phyloP scores from a whole-genome alignment of 2,329 filamentous ascomycete genomes.

The Chrysoporthe puriensis region DNA sequence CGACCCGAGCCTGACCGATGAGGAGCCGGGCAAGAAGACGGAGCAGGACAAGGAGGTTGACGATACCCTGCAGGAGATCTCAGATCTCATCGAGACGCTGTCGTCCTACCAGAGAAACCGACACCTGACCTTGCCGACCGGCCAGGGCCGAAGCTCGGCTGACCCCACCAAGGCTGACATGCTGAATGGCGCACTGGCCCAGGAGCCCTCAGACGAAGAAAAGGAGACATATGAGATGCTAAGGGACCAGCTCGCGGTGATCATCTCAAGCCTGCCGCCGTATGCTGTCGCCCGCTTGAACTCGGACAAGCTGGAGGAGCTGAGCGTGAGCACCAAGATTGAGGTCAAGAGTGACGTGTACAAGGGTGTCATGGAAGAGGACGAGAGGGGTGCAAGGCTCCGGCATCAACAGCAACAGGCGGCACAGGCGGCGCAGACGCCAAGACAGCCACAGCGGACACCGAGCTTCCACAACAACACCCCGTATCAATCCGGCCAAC shows the following conservation, averaged over 20 bases:
- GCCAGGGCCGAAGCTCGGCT: conserved; percentile 62
- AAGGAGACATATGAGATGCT: conserved; percentile 70
- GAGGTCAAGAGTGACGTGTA: conserved; percentile 74
- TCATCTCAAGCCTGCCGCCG: conserved; percentile 77
- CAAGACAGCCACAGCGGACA: conserved; percentile 42
- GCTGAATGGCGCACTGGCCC: conserved; percentile 67
- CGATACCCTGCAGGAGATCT: conserved; percentile 74
- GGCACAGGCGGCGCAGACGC: conserved; percentile 35
- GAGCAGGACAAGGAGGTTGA: conserved; percentile 64
- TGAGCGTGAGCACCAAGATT: conserved; percentile 81
- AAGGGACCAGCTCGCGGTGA: conserved; percentile 72
- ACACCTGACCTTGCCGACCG: conserved; percentile 69
- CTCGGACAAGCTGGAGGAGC: conserved; percentile 80
- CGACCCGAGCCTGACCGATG: conserved; percentile 58
- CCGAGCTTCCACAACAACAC: conserved; percentile 44
- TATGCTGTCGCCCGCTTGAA: conserved; percentile 86
- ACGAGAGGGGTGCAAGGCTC: conserved; percentile 64
- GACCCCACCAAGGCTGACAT: conserved; percentile 70
- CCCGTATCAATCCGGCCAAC: conserved; percentile 47
- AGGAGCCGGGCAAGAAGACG: conserved; percentile 54
- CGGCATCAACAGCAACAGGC: conserved; percentile 45
- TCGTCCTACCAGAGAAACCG: conserved; percentile 80
- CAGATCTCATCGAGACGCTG: conserved; percentile 75
- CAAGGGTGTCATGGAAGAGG: conserved; percentile 81
- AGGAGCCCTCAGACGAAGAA: conserved; percentile 65